These are phyloP conservation scores for Penicillium janthinellum DNA, from an alignment of 2,329 filamentous ascomycete species.

Conservation along the genomic window DNA sequence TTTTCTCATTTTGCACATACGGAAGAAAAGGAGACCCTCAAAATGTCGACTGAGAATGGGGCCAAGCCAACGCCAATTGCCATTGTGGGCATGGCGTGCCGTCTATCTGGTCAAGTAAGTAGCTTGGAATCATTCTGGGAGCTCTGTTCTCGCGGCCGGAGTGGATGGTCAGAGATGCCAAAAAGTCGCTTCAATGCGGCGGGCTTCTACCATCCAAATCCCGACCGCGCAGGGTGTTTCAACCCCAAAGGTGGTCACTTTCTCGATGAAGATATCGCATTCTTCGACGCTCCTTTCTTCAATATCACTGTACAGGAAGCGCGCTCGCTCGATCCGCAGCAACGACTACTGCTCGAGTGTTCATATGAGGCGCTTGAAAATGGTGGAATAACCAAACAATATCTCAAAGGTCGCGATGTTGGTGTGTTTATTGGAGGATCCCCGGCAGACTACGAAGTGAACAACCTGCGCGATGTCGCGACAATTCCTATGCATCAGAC, in stretches of 20 bases:
- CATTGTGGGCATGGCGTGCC: conserved; percentile 32
- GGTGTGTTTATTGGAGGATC: conserved; percentile 29
- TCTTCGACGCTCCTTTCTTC: conserved; percentile 34
- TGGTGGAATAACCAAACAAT: conserved; percentile 27
- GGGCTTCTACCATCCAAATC: conserved; percentile 27
- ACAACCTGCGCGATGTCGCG: conserved; percentile 25
- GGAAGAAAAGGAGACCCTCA: conserved; percentile 10
- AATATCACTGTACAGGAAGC: conserved; percentile 31
- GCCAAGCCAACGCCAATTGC: conserved; percentile 19
- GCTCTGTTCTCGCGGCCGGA: conserved; percentile 24
- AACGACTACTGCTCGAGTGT: conserved; percentile 31
- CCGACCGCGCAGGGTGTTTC: conserved; percentile 24
- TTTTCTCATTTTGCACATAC: conserved; percentile 3
- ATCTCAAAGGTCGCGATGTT: conserved; percentile 21
- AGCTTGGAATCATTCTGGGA: conserved; percentile 29
- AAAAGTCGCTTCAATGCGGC: conserved; percentile 26
- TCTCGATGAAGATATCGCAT: conserved; percentile 28
- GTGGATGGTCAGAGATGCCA: conserved; percentile 26
- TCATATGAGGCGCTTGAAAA: conserved; percentile 33
- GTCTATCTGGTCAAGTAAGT: conserved; percentile 28
- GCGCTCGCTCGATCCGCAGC: conserved; percentile 29
- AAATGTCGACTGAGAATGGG: conserved; percentile 3
- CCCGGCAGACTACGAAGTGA: conserved; percentile 28
- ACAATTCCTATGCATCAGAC: conserved; percentile 26
- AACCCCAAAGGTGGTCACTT: conserved; percentile 30